Evolutionary conservation across 306 rosid genomes (phyloP), one percentile per base, ranked within the genome.

Genomic region (Corylus heterophylla): DNA sequence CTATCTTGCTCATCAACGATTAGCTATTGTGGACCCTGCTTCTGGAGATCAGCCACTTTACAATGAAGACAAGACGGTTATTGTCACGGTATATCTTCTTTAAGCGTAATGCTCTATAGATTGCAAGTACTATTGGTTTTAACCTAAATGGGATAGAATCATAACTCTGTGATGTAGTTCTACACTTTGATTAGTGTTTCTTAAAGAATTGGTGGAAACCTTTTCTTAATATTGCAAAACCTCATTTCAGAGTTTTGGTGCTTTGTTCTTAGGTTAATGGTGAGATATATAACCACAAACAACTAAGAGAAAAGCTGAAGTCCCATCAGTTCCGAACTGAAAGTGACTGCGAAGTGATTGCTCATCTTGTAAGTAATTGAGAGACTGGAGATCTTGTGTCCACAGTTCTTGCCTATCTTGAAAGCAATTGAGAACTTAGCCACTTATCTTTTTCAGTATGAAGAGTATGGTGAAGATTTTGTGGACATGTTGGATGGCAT

Each of bases 301-400:
- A 86, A 74, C 81, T 93, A 87, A 82, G 87, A 71, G 80, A 85
- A 81, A 79, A 87, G 74, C 91, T 93, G 79, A 83, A 67, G 84
- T 89, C 93, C 35, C 99, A 96, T 81, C 79, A 89, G 76, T 91
- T 95, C 77, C 89, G 96, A 81, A 96, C 98, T 45, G 96, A 93
- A 42, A 96, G 99, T 83, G 97, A 93, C 72, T 93, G 99, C 84
- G 99, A 96, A 93, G 99, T 96, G 69, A 91, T 96, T 86, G 90
- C 99, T 4, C 98, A 93, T 90, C 99, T 96, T 73, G 99, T 95
- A 88, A 91, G 98, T 90, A 76, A 78, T 74, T 7, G 52, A 73
- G 64, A 77, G 75, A 69, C 63, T 52, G 74, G 47, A 73, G 47
- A 54, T 16, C 58, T 70, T 58, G 58, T 58, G 35, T 5, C 16